phyloP scores from a whole-genome alignment of 139 green algal species.

The Chlamydomonas sp. region DNA sequence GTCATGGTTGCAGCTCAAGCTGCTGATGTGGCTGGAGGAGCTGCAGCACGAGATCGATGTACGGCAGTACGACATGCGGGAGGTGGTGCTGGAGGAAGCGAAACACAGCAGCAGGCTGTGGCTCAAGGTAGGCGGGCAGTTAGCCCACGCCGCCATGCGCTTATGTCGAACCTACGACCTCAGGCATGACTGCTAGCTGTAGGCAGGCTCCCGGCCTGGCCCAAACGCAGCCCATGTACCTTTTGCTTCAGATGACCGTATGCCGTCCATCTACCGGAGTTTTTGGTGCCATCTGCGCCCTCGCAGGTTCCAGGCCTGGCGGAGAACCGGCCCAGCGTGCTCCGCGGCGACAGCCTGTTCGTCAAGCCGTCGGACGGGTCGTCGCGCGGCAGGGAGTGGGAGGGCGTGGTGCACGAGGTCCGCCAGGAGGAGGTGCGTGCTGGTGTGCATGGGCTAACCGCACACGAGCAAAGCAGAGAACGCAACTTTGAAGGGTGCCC shows the following conservation, averaged over 20 bases:
- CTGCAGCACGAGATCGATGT: conserved; percentile 62
- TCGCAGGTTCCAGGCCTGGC: conserved; percentile 53
- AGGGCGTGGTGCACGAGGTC: conserved; percentile 52
- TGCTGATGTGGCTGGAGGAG: conserved; percentile 58
- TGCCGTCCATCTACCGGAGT: background rate
- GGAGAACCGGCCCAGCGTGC: conserved; percentile 58
- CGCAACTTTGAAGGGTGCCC: background rate
- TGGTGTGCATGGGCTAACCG: no score
- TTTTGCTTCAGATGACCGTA: background rate
- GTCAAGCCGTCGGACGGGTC: conserved; percentile 6
- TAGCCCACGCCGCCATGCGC: no score
- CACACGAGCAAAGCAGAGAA: background rate
- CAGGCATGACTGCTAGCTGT: background rate
- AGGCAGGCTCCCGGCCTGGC: no score
- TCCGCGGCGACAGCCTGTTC: conserved; percentile 53
- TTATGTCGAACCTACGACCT: background rate
- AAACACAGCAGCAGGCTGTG: background rate
- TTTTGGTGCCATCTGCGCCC: background rate
- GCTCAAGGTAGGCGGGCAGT: conserved; percentile 26
- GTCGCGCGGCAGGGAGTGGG: conserved; percentile 34
- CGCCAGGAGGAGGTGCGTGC: conserved; percentile 37
- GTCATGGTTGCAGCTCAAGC: conserved; percentile 11
- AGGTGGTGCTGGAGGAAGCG: background rate
- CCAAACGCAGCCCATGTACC: background rate
- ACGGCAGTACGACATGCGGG: conserved; percentile 53